Evolutionary conservation across 2,329 filamentous ascomycete species (phyloP).

Genomic region (Hypoxylon sp.): DNA sequence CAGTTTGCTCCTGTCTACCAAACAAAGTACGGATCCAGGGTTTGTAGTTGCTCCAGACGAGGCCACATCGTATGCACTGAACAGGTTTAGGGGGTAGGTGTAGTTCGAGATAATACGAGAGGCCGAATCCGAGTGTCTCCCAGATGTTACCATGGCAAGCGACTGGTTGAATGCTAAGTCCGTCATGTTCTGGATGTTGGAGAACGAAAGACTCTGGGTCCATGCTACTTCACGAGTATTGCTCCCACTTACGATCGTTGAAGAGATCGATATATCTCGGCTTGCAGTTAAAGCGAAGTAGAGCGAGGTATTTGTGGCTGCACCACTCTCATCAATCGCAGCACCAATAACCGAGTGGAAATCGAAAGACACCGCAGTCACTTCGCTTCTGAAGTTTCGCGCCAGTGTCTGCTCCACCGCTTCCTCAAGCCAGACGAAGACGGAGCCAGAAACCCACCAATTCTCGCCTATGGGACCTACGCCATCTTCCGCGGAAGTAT

Average conservation of each 20-base stretch:
- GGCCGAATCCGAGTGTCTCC: conserved; percentile 47
- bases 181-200: conserved; percentile 55
- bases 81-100: conserved; percentile 53
- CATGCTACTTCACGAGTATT: conserved; percentile 45
- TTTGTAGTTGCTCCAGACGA: conserved; percentile 49
- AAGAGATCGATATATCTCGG: conserved; percentile 50
- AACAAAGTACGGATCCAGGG: conserved; percentile 52
- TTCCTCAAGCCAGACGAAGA: conserved; percentile 73
- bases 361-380: conserved; percentile 45
- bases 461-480: conserved; percentile 67
- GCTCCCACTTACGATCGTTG: conserved; percentile 47
- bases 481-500: conserved; percentile 61
- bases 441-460: conserved; percentile 76
- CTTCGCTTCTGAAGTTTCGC: conserved; percentile 41
- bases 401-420: conserved; percentile 54
- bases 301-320: conserved; percentile 51
- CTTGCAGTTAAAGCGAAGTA: conserved; percentile 50
- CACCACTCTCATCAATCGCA: conserved; percentile 41
- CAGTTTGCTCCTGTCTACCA: conserved; percentile 52
- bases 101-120: conserved; percentile 48
- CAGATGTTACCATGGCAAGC: conserved; percentile 50
- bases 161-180: conserved; percentile 52
- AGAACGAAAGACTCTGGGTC: conserved; percentile 51
- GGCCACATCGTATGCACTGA: conserved; percentile 52
- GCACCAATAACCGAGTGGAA: conserved; percentile 48